A percentile compares a stretch with the other conserved stretches of the same genome.
Evolutionary conservation across 495 filamentous ascomycete genomes (phyloP).

Genomic region (Tetracladium marchalianum): DNA sequence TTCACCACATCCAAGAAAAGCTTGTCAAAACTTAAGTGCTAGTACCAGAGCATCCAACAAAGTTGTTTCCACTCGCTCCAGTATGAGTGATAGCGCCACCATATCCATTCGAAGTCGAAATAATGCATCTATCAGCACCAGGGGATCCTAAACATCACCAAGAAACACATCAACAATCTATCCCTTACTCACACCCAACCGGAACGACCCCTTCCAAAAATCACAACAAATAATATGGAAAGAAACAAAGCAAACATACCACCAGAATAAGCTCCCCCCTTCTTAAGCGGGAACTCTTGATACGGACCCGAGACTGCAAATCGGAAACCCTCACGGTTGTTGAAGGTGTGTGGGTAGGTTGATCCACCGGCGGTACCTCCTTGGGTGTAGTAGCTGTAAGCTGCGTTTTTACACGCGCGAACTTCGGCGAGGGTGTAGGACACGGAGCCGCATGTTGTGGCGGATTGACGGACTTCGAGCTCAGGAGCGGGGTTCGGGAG

Average conservation of each 20-base stretch:
- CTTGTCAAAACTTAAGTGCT: not conserved
- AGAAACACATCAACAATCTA: no score
- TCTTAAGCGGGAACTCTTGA: constrained; percentile 54
- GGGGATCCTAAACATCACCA: constrained; percentile 26
- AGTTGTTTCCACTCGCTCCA: constrained; percentile 51
- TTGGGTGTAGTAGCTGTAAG: constrained; percentile 27
- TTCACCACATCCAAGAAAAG: no score
- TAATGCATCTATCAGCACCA: constrained; percentile 52
- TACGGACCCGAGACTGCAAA: constrained; percentile 48
- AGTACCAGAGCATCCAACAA: constrained; percentile 34
- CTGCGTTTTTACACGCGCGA: constrained; percentile 19
- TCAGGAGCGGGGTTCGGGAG: not conserved
- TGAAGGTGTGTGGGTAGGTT: constrained; percentile 50
- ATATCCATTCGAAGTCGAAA: constrained; percentile 38
- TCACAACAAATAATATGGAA: no score
- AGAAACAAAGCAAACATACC: constrained; percentile 25
- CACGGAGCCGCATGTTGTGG: constrained; percentile 31
- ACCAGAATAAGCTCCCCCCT: constrained; percentile 40
- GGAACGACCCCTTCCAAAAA: no score
- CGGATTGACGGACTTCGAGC: constrained; percentile 4
- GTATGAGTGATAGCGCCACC: constrained; percentile 56
- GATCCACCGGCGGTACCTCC: constrained; percentile 29
- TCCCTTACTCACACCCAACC: no score
- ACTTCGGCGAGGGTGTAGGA: constrained; percentile 38
- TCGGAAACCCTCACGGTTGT: constrained; percentile 57